A percentile compares a stretch with the other conserved stretches of the same genome.
phyloP scores from a whole-genome alignment of 2,329 filamentous ascomycete genomes.

The Cadophora sp. region DNA sequence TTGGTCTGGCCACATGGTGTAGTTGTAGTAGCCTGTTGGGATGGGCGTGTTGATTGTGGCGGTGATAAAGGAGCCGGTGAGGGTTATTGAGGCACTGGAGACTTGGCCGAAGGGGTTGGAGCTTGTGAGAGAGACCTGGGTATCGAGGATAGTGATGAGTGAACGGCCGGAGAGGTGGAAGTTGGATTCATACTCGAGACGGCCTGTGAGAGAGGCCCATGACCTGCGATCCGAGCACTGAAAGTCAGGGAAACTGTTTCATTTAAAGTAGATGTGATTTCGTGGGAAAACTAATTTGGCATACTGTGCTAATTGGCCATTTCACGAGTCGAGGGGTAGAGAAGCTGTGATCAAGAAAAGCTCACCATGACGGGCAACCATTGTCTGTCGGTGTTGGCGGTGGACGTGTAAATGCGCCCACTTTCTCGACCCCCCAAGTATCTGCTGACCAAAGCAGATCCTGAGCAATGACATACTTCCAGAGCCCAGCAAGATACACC shows the following conservation, averaged over 20 bases:
- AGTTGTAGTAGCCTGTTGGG: neutral
- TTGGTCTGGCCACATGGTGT: neutral
- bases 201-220: conserved; percentile 5
- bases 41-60: neutral
- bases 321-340: neutral
- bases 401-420: neutral
- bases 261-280: neutral
- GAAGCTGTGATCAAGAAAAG: neutral
- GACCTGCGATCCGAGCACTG: neutral
- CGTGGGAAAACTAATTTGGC: neutral
- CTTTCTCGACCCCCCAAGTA: neutral
- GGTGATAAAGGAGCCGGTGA: neutral
- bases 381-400: neutral
- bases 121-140: neutral
- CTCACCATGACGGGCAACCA: conserved; percentile 1
- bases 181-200: neutral
- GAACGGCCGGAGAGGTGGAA: neutral
- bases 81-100: neutral
- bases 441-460: conserved; percentile 1
- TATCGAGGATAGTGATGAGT: neutral
- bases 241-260: neutral
- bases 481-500: conserved; percentile 11
- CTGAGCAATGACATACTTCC: neutral
- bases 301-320: neutral
- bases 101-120: neutral